Conservation (phyloP, 2,329 filamentous ascomycete species). For the Paecilomyces sp. region DNA sequence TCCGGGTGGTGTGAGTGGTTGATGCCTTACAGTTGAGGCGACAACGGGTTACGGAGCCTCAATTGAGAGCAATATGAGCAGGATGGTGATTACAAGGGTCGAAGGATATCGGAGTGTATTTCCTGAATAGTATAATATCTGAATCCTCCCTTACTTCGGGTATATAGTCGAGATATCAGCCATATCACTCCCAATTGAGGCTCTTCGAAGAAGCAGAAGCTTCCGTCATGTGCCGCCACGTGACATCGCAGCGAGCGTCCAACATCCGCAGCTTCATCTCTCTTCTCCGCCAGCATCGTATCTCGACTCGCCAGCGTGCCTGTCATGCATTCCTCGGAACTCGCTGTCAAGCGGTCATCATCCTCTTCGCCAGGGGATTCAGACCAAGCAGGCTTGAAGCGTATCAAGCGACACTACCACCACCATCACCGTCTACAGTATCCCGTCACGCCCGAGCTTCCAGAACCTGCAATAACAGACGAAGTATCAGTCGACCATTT, state of each 20-base stretch:
- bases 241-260: conserved; percentile 13
- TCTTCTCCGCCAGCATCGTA: conserved; percentile 5
- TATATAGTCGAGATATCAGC: not conserved
- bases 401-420: conserved; percentile 31
- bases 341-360: conserved; percentile 26
- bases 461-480: conserved; percentile 41
- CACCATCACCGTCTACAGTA: conserved; percentile 35
- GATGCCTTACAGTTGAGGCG: conserved; percentile 1
- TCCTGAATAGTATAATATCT: not conserved
- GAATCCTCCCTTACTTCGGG: not conserved
- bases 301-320: conserved; percentile 19
- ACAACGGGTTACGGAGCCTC: not conserved
- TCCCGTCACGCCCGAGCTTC: conserved; percentile 21
- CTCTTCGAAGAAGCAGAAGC: not conserved
- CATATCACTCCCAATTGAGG: not conserved
- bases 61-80: not conserved
- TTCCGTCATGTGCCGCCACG: conserved; percentile 16
- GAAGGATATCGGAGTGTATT: not conserved
- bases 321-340: conserved; percentile 12
- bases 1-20: conserved; percentile 17
- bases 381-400: conserved; percentile 20
- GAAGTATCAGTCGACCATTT: conserved; percentile 48
- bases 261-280: conserved; percentile 4
- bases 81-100: not conserved
- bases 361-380: conserved; percentile 12